phyloP scores from a whole-genome alignment of 768 basidiomycete species.

The Trametes villosa region DNA sequence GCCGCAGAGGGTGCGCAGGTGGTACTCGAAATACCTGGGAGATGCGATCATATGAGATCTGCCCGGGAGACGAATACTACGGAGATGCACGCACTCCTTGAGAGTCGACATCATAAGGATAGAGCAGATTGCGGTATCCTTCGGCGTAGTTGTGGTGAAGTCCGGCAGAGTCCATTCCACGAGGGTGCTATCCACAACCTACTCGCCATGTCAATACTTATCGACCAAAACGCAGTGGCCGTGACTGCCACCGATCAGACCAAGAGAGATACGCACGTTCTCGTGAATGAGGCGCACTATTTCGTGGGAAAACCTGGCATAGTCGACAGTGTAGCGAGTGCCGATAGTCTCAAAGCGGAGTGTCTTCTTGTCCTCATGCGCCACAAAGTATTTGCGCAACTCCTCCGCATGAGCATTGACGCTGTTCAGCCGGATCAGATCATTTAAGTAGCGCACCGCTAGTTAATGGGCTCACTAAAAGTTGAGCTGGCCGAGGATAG shows the following conservation, averaged over 20 bases:
- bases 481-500: constrained; percentile 44
- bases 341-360: constrained; percentile 32
- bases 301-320: constrained; percentile 33
- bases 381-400: constrained; percentile 40
- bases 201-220: background rate
- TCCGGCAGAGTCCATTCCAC: constrained; percentile 36
- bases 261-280: constrained; percentile 9
- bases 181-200: constrained; percentile 29
- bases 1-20: constrained; percentile 25
- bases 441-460: too few relatives aligned
- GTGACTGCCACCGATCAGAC: background rate
- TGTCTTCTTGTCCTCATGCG: constrained; percentile 38
- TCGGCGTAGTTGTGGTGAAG: constrained; percentile 37
- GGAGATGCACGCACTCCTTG: constrained; percentile 10
- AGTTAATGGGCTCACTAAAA: constrained; percentile 34
- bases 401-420: constrained; percentile 38
- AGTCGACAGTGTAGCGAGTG: constrained; percentile 36
- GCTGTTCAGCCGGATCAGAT: background rate
- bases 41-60: background rate
- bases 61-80: background rate
- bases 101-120: constrained; percentile 37
- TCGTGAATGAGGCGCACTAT: constrained; percentile 34
- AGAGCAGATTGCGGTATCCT: constrained; percentile 32
- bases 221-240: background rate
- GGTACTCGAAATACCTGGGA: constrained; percentile 12